Conservation (phyloP, 495 filamentous ascomycete genomes). For the Bacidia rubella region DNA sequence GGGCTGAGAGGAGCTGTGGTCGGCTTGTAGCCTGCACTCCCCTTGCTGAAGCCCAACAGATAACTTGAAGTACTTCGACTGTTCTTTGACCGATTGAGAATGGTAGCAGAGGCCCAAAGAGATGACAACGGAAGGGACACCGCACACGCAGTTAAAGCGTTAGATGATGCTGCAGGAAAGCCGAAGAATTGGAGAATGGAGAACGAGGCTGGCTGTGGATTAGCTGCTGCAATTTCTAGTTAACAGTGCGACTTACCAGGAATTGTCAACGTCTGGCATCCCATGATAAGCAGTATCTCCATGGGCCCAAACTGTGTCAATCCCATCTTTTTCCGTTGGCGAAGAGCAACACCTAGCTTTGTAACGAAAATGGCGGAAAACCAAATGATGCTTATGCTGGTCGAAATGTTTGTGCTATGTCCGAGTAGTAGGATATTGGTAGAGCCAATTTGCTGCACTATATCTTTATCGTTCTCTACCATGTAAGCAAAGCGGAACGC, state of each 20-base stretch:
- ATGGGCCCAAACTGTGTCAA: conserved; percentile 50
- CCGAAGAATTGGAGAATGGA: conserved; percentile 46
- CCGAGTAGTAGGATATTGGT: conserved; percentile 36
- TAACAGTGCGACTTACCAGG: conserved; percentile 45
- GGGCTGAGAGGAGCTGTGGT: conserved; percentile 14
- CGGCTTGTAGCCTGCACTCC: conserved; percentile 6
- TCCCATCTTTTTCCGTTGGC: conserved; percentile 41
- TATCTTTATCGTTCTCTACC: conserved; percentile 40
- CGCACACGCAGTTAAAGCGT: conserved; percentile 52
- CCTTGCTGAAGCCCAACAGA: conserved; percentile 5
- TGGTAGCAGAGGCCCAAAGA: conserved; percentile 47
- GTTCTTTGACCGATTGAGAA: conserved; percentile 7
- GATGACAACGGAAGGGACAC: conserved; percentile 69
- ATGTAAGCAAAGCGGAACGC: conserved; percentile 45
- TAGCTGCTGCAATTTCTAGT: conserved; percentile 6
- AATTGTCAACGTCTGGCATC: conserved; percentile 63
- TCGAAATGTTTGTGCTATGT: conserved; percentile 37
- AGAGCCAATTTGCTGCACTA: conserved; percentile 33
- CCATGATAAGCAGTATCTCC: conserved; percentile 61
- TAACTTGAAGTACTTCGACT: conserved; percentile 4
- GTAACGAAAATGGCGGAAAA: conserved; percentile 60
- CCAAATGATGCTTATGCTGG: conserved; percentile 56
- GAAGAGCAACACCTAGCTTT: conserved; percentile 53
- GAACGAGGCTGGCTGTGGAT: conserved; percentile 44
- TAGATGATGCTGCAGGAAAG: conserved; percentile 44